Evolutionary conservation across 768 basidiomycete genomes (phyloP).

Genomic region (Tulasnella sp.): DNA sequence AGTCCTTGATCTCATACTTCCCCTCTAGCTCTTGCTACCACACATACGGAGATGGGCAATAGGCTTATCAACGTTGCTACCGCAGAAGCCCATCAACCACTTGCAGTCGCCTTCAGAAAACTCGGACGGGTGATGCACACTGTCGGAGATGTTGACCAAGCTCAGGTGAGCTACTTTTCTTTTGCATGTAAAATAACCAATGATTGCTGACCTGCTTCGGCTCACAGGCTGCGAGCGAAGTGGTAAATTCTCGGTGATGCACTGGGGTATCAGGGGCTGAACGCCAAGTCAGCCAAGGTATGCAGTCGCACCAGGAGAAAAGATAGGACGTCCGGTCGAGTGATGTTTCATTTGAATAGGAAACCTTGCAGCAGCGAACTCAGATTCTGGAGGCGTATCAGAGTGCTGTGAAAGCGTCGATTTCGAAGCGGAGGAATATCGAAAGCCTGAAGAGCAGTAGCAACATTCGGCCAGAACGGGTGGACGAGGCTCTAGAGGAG

Average conservation of each 20-base stretch:
- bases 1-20: conserved; percentile 20
- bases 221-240: conserved; percentile 79
- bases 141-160: conserved; percentile 81
- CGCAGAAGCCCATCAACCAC: conserved; percentile 79
- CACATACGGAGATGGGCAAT: conserved; percentile 75
- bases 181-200: no score
- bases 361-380: conserved; percentile 85
- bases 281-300: conserved; percentile 88
- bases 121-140: conserved; percentile 84
- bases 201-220: neutral
- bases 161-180: conserved; percentile 47
- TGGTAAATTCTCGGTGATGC: conserved; percentile 94
- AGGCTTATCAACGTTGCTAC: conserved; percentile 85
- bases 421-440: conserved; percentile 87
- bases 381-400: conserved; percentile 93
- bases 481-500: conserved; percentile 88
- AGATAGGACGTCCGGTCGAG: neutral
- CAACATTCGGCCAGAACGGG: conserved; percentile 77
- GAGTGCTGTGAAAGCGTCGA: conserved; percentile 84
- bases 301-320: neutral
- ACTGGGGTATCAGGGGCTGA: conserved; percentile 92
- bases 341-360: conserved; percentile 36
- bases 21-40: conserved; percentile 62
- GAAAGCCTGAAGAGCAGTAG: conserved; percentile 82
- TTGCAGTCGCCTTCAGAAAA: conserved; percentile 80